Evolutionary conservation across 1,284 basidiomycete species (phyloP), one percentile per base, ranked within the genome.

Genomic region (Ceratobasidium sp.): DNA sequence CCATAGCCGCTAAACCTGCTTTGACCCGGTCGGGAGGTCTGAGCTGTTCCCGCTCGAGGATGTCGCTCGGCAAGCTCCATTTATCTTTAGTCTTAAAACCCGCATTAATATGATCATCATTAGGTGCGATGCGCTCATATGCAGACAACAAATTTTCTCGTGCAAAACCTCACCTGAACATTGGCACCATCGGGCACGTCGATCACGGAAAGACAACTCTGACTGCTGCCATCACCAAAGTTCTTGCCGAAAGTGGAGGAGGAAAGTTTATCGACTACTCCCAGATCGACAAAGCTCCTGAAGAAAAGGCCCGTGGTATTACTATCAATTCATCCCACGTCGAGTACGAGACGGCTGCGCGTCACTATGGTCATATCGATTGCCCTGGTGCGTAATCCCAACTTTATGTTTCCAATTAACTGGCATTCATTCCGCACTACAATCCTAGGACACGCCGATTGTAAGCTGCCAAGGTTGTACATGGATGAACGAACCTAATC

Each of bases 351-450:
- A 98, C 96, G 64, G 87, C 88, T 18, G 89, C 88, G 78, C 92
- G 98, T 80, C 98, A 99, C 85, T 99, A 99, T 83, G 98, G 97
- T 54, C 98, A 99, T 86, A 98, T 99, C 85, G 98, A 99, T 88
- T 99, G 98, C 88, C 97, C 97, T 44, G 87, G 87, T 81, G 86
- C 86, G 77, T 77, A 54, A 27, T 50, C 16, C n/a, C 23, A 48
- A 35, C 8, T 23, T 33, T 59, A 23, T 73, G 66, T n/a, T 52
- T 62, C 10, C n/a, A 20, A 68, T 60, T 20, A 35, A 60, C 41
- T 65, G 33, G 16, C 38, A 33, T 41, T 59, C 14, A 67, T 71
- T 76, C 77, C n/a, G 38, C 35, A 33, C 38, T 14, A 18, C 20
- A 57, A 20, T 77, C 18, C 27, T 77, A 78, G 95, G 95, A 83